Evolutionary conservation across 176 grass and related monocot species (phyloP), one percentile per base, ranked within the genome.

Genomic region (Oryza punctata): DNA sequence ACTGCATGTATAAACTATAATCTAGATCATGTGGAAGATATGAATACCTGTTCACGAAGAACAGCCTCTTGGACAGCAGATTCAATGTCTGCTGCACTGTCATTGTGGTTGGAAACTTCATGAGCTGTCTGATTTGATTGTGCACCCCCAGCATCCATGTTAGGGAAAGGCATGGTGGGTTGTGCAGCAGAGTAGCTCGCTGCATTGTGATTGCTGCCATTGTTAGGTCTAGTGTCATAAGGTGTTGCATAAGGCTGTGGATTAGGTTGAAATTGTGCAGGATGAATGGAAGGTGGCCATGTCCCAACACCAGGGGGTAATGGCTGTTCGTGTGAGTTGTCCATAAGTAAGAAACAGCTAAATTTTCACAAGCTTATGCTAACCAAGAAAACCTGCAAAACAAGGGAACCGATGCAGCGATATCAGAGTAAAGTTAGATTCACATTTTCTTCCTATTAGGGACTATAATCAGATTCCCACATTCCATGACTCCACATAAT

Each of bases 31-130:
- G n/a, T 81, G 28, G 47, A 76, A 11, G 57, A 69, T 47, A 77
- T 26, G 69, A 81, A 78, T 98, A 99, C 93, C 89, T 99, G 96
- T 28, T 93, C 78, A 3, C 79, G 87, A 85, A 99, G 78, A 80
- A 99, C 82, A 89, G 91, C 93, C 76, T 91, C 87, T 82, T 92
- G 85, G 13, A 92, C 91, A 78, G 89, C 83, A 87, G 89, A 92
- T 47, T 94, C 96, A 49, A 96, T 86, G 72, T 69, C 80, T 75
- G 70, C 74, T 72, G 76, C 49, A 73, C 32, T 70, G 40, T 30
- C 83, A 75, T 57, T 68, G 23, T 16, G n/a, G 32, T 80, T 32
- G 4, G 69, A 26, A 46, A 70, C 35, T 1, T 23, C 41, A 1
- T 57, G 12, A 84, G 24, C 86, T 18, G 7, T 28, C 32, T 25